Percentiles rank a stretch among this genome's conserved stretches.
These are phyloP conservation scores for Austroboletus eburneus DNA, from an alignment of 768 basidiomycete genomes.

Conservation along the genomic window DNA sequence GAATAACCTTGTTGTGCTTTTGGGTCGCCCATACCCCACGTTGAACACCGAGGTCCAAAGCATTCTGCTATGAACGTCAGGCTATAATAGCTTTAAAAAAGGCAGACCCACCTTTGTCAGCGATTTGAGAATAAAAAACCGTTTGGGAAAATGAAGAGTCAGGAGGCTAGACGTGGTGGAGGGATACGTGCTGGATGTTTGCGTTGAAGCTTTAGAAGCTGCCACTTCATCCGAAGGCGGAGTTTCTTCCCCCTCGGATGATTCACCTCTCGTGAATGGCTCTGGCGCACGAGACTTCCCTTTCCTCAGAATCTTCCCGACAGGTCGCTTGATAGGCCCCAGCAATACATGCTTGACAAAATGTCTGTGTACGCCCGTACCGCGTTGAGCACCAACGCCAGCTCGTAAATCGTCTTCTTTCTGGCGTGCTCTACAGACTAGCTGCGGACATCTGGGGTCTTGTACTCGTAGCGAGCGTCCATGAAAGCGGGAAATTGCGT, in stretches of 20 bases:
- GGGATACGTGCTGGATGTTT: constrained; percentile 61
- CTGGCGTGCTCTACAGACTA: constrained; percentile 80
- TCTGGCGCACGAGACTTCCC: no score
- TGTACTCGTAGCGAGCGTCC: constrained; percentile 62
- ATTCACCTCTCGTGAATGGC: no score
- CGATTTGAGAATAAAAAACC: constrained; percentile 93
- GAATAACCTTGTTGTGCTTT: constrained; percentile 82
- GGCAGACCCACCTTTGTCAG: constrained; percentile 59
- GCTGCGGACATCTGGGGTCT: constrained; percentile 67
- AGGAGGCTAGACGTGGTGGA: constrained; percentile 86
- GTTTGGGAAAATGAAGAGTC: constrained; percentile 68
- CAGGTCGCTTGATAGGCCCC: constrained; percentile 27
- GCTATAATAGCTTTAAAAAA: no score
- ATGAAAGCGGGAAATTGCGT: constrained; percentile 71
- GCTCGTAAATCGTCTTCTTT: constrained; percentile 83
- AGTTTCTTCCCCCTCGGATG: constrained; percentile 39
- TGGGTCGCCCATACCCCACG: constrained; percentile 90
- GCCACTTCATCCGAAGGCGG: neutral
- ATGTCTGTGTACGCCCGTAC: constrained; percentile 75
- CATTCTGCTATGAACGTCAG: constrained; percentile 55
- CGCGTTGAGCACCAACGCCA: constrained; percentile 90
- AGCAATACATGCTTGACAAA: constrained; percentile 68
- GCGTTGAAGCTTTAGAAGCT: constrained; percentile 16
- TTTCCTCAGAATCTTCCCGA: neutral
- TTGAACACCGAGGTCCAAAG: constrained; percentile 75